A percentile compares a stretch with the other conserved stretches of the same genome.
Conservation (phyloP, 2,329 filamentous ascomycete genomes). For the Didymella glomerata region DNA sequence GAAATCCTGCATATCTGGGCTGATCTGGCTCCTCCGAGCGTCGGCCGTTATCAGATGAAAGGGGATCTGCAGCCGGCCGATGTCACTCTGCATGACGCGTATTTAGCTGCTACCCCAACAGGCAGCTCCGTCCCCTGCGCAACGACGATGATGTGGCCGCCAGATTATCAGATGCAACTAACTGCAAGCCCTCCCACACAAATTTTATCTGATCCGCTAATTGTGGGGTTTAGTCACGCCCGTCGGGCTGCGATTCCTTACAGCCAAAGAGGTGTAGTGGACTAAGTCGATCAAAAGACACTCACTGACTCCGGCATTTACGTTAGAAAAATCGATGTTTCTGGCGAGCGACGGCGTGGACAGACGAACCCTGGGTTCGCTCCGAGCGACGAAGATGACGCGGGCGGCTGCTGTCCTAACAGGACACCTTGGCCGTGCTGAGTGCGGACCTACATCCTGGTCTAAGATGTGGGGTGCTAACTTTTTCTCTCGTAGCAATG, state of each 20-base stretch:
- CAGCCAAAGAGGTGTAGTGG: conserved; percentile 34
- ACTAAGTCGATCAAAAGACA: conserved; percentile 5
- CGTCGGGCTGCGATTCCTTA: conserved; percentile 27
- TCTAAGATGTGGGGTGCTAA: conserved; percentile 25
- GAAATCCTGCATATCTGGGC: neutral
- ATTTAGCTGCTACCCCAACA: conserved; percentile 23
- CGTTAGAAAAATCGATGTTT: conserved; percentile 23
- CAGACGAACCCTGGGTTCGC: conserved; percentile 17
- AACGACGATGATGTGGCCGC: conserved; percentile 17
- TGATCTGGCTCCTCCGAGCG: conserved; percentile 31
- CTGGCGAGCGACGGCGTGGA: conserved; percentile 7
- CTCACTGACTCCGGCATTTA: conserved; percentile 24
- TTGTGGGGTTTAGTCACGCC: conserved; percentile 26
- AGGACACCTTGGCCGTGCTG: conserved; percentile 18
- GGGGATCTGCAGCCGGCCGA: conserved; percentile 27
- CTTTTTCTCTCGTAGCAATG: conserved; percentile 23
- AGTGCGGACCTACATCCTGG: conserved; percentile 26
- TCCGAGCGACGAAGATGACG: conserved; percentile 30
- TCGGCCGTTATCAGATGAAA: conserved; percentile 47
- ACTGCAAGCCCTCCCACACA: conserved; percentile 24
- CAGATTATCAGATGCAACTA: conserved; percentile 48
- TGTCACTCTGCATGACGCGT: conserved; percentile 37
- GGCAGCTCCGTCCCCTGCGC: conserved; percentile 32
- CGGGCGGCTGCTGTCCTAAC: conserved; percentile 26
- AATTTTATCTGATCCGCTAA: conserved; percentile 45